phyloP scores from a whole-genome alignment of 1,284 basidiomycete genomes.

The Ustanciosporium gigantosporum region DNA sequence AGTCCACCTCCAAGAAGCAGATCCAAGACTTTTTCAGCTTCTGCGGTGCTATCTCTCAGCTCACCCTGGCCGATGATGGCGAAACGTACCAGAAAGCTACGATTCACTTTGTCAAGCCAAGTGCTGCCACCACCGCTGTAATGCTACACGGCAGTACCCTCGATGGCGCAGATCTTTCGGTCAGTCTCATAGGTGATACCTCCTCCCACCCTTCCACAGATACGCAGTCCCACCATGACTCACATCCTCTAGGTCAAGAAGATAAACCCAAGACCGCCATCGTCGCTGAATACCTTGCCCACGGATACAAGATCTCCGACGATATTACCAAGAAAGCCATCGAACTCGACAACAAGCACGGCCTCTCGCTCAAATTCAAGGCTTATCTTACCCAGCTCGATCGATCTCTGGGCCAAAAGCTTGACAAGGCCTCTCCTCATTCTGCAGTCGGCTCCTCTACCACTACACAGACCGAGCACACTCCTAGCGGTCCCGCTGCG shows the following conservation, averaged over 20 bases:
- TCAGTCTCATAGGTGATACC: conserved; percentile 13
- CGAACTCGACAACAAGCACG: conserved; percentile 53
- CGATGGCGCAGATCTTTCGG: conserved; percentile 42
- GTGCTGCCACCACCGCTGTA: conserved; percentile 44
- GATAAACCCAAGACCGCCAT: conserved; percentile 54
- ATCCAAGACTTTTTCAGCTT: conserved; percentile 55
- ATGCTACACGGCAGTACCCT: conserved; percentile 52
- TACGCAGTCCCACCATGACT: conserved; percentile 10
- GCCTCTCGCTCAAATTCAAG: conserved; percentile 44
- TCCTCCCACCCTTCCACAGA: conserved; percentile 4
- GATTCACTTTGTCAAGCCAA: conserved; percentile 31
- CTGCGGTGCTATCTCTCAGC: conserved; percentile 43
- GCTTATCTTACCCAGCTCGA: conserved; percentile 46
- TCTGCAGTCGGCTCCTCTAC: conserved; percentile 14
- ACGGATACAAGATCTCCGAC: conserved; percentile 51
- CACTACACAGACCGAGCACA: conserved; percentile 35
- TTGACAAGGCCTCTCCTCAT: conserved; percentile 27
- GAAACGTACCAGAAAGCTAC: conserved; percentile 21
- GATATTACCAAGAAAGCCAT: conserved; percentile 52
- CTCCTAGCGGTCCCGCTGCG: conserved; percentile 37
- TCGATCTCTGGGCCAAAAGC: conserved; percentile 41
- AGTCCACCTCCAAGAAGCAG: conserved; percentile 38
- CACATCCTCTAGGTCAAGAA: conserved; percentile 42
- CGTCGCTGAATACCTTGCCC: conserved; percentile 51
- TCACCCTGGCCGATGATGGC: conserved; percentile 31